Percentiles rank a stretch among this genome's conserved stretches.
phyloP scores from a whole-genome alignment of 2,329 filamentous ascomycete species.

The Cladophialophora bantiana region DNA sequence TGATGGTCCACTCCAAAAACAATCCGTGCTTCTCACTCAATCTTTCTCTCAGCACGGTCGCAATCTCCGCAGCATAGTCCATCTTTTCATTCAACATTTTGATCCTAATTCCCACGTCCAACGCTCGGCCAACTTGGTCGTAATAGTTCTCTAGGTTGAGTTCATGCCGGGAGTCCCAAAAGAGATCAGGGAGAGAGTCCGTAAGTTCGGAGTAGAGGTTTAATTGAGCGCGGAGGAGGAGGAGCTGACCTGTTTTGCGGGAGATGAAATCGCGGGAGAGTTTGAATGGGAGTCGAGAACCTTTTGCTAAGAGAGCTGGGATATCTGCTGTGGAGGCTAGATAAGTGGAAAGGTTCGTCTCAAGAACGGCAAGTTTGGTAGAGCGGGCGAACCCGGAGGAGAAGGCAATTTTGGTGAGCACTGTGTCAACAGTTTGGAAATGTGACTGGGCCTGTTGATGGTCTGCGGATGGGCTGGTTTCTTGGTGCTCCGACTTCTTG shows the following conservation, averaged over 20 bases:
- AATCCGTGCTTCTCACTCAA: conserved; percentile 89
- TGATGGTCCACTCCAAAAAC: conserved; percentile 93
- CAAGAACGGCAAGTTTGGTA: conserved; percentile 91
- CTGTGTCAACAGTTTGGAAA: conserved; percentile 60
- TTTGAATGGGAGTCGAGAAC: conserved; percentile 67
- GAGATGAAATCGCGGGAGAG: conserved; percentile 75
- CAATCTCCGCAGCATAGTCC: conserved; percentile 96
- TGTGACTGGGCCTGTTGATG: conserved; percentile 38
- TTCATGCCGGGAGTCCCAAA: conserved; percentile 92
- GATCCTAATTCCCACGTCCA: conserved; percentile 92
- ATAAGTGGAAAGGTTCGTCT: conserved; percentile 81
- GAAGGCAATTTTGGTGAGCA: conserved; percentile 93
- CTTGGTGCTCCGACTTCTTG: conserved; percentile 51
- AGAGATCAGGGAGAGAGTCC: conserved; percentile 91
- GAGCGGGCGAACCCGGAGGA: conserved; percentile 91
- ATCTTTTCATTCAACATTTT: conserved; percentile 94
- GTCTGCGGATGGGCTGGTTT: conserved; percentile 25
- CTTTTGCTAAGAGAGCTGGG: conserved; percentile 75
- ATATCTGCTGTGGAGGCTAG: conserved; percentile 86
- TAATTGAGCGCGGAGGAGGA: conserved; percentile 86
- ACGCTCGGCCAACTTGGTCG: conserved; percentile 84
- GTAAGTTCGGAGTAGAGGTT: conserved; percentile 98
- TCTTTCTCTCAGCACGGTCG: conserved; percentile 83
- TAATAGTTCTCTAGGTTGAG: conserved; percentile 93
- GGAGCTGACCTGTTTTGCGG: conserved; percentile 89